A percentile compares a stretch with the other conserved stretches of the same genome.
These are phyloP conservation scores for Lepidium africanum DNA, from an alignment of 345 rosid genomes.

Conservation along the genomic window DNA sequence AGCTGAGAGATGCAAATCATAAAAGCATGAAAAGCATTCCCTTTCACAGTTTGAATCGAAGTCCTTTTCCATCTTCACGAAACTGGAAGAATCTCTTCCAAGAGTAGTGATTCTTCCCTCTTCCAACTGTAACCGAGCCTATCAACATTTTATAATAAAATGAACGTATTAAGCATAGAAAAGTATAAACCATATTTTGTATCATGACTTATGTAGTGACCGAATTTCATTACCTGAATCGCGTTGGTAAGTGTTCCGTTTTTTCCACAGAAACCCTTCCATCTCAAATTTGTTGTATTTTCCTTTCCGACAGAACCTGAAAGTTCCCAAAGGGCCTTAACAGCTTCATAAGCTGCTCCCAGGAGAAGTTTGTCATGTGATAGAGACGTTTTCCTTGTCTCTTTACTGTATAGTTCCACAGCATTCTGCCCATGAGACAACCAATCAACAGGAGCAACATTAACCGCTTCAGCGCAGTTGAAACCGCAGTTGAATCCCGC, in stretches of 20 bases:
- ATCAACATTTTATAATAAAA: background rate
- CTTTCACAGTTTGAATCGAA: slow-evolving; percentile 56
- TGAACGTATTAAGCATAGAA: background rate
- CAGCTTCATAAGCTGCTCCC: slow-evolving; percentile 58
- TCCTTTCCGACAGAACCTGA: slow-evolving; percentile 37
- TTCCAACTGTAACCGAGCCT: slow-evolving; percentile 71
- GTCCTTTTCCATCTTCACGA: slow-evolving; percentile 52
- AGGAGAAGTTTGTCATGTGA: slow-evolving; percentile 89
- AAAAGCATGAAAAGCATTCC: slow-evolving; percentile 81
- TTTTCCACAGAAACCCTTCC: slow-evolving; percentile 77
- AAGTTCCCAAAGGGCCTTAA: slow-evolving; percentile 57
- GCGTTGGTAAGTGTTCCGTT: slow-evolving; percentile 74
- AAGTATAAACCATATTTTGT: background rate
- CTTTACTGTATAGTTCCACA: slow-evolving; percentile 78
- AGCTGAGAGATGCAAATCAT: slow-evolving; percentile 79
- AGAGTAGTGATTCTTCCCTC: slow-evolving; percentile 45
- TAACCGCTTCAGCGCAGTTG: slow-evolving; percentile 99
- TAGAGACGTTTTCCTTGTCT: slow-evolving; percentile 73
- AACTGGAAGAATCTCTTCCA: slow-evolving; percentile 33
- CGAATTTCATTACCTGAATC: slow-evolving; percentile 42
- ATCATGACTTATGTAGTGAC: background rate
- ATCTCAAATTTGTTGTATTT: slow-evolving; percentile 45
- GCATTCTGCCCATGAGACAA: slow-evolving; percentile 85
- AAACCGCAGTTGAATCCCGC: slow-evolving; percentile 98
- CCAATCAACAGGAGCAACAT: slow-evolving; percentile 99